Base-by-base conservation (phyloP, 257 asterid species). In the Oldenlandia corymbosa region DNA sequence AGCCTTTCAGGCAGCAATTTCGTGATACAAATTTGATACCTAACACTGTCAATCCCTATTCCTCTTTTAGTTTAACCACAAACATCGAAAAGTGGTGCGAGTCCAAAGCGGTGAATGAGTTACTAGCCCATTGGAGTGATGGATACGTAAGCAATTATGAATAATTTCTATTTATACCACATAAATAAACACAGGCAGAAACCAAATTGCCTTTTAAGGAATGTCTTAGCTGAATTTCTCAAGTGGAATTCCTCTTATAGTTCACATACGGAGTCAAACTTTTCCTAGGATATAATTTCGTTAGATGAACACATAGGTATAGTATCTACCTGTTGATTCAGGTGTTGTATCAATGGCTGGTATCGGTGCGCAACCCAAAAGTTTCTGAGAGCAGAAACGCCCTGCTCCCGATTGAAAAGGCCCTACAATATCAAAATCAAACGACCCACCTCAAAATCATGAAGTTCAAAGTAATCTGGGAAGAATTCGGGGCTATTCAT, bases 261-360 rank as follows among this genome's bases (percentile, higher is more conserved):
- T n/a, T n/a, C n/a, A n/a, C n/a, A n/a, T n/a, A n/a, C n/a, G n/a
- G n/a, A n/a, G n/a, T n/a, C n/a, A n/a, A n/a, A n/a, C n/a, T n/a
- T n/a, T n/a, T n/a, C n/a, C n/a, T n/a, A n/a, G n/a, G n/a, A n/a
- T n/a, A n/a, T n/a, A n/a, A n/a, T n/a, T n/a, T n/a, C n/a, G n/a
- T 34, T 34, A 34, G 9, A 4, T 3, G 9, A 3, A 34, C 4
- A 34, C 39, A 34, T 34, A 9, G 9, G 39, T 34, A 9, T 34
- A 1, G 7, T 39, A 10, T 17, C 51, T 71, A 84, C 95, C 90
- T 66, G 78, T 45, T 42, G 48, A 54, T 68, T 64, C 78, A 62
- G 72, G 71, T 73, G 58, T 43, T 63, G 71, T 62, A 76, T 61
- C 81, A 86, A 76, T 18, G 88, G 93, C 60, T 66, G 54, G 70